Conservation (phyloP, 2,329 filamentous ascomycete genomes). For the Aspergillus fumigatus region DNA sequence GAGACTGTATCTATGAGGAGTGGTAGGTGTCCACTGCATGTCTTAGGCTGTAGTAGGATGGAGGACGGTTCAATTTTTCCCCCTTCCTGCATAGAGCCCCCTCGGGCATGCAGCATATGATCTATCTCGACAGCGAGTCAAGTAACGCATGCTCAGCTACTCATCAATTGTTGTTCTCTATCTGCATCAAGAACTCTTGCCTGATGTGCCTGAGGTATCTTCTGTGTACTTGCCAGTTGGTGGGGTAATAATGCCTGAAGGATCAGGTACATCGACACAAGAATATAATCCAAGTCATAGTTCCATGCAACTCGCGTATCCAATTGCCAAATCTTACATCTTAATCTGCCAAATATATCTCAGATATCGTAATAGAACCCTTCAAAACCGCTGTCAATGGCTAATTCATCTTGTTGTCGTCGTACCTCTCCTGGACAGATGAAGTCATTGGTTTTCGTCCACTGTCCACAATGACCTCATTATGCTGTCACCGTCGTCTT, state of each 20-base stretch:
- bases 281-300: not conserved
- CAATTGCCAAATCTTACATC: not conserved
- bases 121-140: too few species aligned
- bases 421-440: slow-evolving; percentile 6
- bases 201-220: not conserved
- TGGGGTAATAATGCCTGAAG: not conserved
- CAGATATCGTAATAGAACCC: not conserved
- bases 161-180: not conserved
- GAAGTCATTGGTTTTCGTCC: slow-evolving; percentile 21
- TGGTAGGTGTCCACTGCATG: not conserved
- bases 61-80: not conserved
- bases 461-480: slow-evolving; percentile 27
- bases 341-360: not conserved
- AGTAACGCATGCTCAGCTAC: too few species aligned
- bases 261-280: too few species aligned
- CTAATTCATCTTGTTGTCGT: not conserved
- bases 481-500: slow-evolving; percentile 23
- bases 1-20: not conserved
- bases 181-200: too few species aligned
- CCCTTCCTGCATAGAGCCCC: not conserved
- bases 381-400: not conserved
- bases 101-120: not conserved
- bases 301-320: not conserved
- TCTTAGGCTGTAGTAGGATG: not conserved
- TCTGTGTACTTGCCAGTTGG: not conserved